Conservation (phyloP, 331 rosid species). For the Malus hybrid region DNA sequence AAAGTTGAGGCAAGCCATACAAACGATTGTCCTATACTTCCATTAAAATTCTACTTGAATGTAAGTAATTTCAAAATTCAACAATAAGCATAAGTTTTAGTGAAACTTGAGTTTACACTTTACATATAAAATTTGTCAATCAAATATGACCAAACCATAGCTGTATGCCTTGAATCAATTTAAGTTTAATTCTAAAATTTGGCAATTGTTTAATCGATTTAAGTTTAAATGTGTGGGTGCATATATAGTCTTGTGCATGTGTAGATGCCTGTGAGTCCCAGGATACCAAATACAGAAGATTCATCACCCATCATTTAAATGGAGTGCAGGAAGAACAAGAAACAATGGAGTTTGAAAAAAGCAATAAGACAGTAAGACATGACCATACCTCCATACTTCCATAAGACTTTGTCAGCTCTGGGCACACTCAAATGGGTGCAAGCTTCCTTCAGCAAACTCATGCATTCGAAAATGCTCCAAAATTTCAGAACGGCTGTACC, state of each 20-base stretch:
- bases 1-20: neutral
- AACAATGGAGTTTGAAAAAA: neutral
- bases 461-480: constrained; percentile 81
- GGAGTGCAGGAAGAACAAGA: neutral
- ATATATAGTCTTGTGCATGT: neutral
- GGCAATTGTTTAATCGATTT: too few species aligned
- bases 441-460: constrained; percentile 76
- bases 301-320: neutral
- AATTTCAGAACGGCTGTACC: constrained; percentile 72
- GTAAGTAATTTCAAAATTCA: too few species aligned
- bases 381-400: constrained; percentile 16
- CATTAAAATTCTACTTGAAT: neutral
- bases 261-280: neutral
- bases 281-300: neutral
- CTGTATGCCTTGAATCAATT: neutral
- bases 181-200: neutral
- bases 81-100: neutral
- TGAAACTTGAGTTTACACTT: neutral
- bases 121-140: neutral
- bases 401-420: constrained; percentile 54
- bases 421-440: constrained; percentile 96
- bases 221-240: neutral
- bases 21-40: neutral
- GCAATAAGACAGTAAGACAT: neutral
- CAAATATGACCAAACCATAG: neutral